Percentiles rank a stretch among this genome's conserved stretches.
phyloP scores from a whole-genome alignment of 2,329 filamentous ascomycete genomes.

The Clarireedia homoeocarpa region DNA sequence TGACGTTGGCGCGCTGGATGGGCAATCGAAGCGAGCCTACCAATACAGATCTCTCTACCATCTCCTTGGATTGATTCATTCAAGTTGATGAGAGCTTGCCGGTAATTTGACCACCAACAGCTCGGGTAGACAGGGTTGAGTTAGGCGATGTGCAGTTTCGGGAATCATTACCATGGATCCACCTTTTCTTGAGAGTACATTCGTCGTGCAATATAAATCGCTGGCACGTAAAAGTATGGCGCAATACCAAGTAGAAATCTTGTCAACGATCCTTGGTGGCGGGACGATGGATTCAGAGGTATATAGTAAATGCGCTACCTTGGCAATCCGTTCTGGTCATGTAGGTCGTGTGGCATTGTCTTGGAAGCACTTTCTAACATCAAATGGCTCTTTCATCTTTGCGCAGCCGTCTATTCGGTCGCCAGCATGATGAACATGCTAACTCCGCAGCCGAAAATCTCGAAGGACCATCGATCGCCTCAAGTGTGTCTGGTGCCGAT shows the following conservation, averaged over 20 bases:
- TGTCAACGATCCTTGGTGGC: background rate
- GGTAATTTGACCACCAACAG: too few relatives aligned
- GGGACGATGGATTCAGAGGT: background rate
- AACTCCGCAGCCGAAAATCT: background rate
- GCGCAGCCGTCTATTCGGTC: background rate
- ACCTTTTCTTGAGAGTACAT: background rate
- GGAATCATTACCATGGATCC: background rate
- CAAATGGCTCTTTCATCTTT: background rate
- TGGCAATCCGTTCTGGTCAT: background rate
- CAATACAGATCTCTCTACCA: too few relatives aligned
- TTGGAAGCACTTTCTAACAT: background rate
- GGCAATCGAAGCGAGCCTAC: too few relatives aligned
- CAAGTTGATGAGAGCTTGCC: too few relatives aligned
- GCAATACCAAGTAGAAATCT: background rate
- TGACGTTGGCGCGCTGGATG: too few relatives aligned
- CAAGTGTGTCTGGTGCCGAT: conserved; percentile 2
- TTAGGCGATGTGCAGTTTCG: too few relatives aligned
- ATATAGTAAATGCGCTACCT: background rate
- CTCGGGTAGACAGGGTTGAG: too few relatives aligned
- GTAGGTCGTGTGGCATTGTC: background rate
- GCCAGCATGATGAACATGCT: background rate
- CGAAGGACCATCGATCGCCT: background rate
- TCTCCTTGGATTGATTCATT: too few relatives aligned
- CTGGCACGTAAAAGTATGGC: background rate
- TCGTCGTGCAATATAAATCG: background rate